Evolutionary conservation across 2,329 filamentous ascomycete species (phyloP), one percentile per base, ranked within the genome.

Genomic region (Microthyrium microscopicum): DNA sequence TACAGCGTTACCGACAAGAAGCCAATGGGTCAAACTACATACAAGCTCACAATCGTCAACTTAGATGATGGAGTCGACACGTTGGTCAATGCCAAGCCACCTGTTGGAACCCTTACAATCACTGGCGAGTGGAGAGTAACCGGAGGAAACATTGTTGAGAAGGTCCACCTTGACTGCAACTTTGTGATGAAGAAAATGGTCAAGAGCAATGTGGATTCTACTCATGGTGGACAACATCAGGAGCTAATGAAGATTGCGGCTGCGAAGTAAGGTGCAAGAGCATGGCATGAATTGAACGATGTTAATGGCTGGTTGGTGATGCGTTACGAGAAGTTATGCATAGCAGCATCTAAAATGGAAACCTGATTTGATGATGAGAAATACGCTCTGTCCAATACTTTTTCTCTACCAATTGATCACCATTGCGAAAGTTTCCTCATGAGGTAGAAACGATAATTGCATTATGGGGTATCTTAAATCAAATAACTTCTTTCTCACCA

Each of bases 101-200:
- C 52, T 1, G 48, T 55, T 18, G 54, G 54, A 34, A 42, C 46
- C 15, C 48, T 57, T 26, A 53, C 47, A 31, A 56, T 57, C 33
- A 44, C 47, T 4, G 51, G 51, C 13, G 50, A 53, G 38, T 56
- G 54, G 53, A 44, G 54, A 17, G 48, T 56, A 2, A 35, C n/a
- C 4, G 42, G 42, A 18, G 51, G 48, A 18, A 34, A 43, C 36
- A 36, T 57, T 22, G 43, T 40, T 17, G 54, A 57, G 42, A 51
- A 56, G 17, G 50, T 56, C 2, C 49, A 54, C n/a, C 55, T 57
- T 31, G 54, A 57, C 24, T 53, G 50, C 4, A 56, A 57, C 33
- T 54, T 56, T 24, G 48, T 56, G 47, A 54, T 54, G 49, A 56
- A 56, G 49, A 55, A 53, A 45, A 52, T 57, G 34, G 54, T 52